These are phyloP conservation scores for Komagataella pseudopastoris DNA, from an alignment of 805 yeast genomes.

Conservation along the genomic window DNA sequence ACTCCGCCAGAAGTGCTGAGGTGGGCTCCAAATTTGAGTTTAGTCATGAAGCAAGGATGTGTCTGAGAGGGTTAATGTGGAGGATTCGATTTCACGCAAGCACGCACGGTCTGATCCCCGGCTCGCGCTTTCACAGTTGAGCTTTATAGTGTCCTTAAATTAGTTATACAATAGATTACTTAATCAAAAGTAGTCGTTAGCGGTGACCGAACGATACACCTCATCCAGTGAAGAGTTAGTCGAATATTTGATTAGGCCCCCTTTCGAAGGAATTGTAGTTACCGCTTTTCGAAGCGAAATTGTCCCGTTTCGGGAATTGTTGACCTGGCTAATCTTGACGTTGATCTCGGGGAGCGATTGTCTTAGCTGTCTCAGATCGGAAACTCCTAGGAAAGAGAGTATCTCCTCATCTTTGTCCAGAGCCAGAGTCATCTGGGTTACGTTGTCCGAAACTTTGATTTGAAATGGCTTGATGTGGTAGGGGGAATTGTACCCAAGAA, in stretches of 20 bases:
- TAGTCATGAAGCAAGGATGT: constrained; percentile 3
- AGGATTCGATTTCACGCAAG: not conserved
- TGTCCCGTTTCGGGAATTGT: not conserved
- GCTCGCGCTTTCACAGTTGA: too few species aligned
- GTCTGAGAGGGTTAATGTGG: not conserved
- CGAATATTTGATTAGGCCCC: not conserved
- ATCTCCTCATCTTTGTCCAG: not conserved
- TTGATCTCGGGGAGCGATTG: not conserved
- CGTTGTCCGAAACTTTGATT: not conserved
- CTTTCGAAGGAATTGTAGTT: not conserved
- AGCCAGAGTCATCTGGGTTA: not conserved
- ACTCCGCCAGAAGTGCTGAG: constrained; percentile 71
- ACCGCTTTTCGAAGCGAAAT: not conserved
- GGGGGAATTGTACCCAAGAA: not conserved
- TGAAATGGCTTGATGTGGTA: not conserved
- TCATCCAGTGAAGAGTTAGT: not conserved
- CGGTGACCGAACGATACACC: not conserved
- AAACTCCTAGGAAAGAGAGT: not conserved
- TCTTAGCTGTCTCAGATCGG: not conserved
- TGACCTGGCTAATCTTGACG: not conserved
- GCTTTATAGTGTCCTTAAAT: not conserved
- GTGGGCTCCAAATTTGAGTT: constrained; percentile 76
- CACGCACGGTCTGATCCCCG: too few species aligned
- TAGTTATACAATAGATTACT: not conserved
- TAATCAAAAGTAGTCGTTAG: not conserved